These are phyloP conservation scores for Babesia gibsoni DNA, from an alignment of 169 alveolate species.

Conservation along the genomic window DNA sequence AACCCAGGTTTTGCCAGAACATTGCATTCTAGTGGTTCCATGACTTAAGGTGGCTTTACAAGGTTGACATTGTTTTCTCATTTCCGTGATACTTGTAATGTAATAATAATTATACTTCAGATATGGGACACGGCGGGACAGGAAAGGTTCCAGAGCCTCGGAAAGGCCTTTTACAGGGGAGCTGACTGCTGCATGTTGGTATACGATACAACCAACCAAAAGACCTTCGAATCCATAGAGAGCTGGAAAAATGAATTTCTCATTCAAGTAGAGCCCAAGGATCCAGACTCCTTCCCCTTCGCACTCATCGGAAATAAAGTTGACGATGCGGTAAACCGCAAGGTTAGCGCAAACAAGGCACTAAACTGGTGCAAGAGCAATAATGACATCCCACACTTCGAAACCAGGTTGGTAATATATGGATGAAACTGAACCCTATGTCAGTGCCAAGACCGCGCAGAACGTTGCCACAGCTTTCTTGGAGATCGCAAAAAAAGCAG, in stretches of 20 bases:
- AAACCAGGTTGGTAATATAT: slow-evolving; percentile 76
- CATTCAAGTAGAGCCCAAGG: slow-evolving; percentile 92
- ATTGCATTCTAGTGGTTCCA: not conserved
- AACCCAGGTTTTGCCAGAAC: not conserved
- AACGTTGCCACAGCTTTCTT: slow-evolving; percentile 94
- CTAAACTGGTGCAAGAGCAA: slow-evolving; percentile 90
- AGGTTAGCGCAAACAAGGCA: slow-evolving; percentile 88
- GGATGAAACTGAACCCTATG: not conserved
- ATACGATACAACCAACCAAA: slow-evolving; percentile 87
- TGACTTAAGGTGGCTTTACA: no score
- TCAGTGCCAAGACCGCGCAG: slow-evolving; percentile 92
- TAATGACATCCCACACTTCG: slow-evolving; percentile 90
- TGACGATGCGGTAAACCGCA: slow-evolving; percentile 90
- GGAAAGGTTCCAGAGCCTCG: slow-evolving; percentile 96
- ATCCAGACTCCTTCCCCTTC: slow-evolving; percentile 93
- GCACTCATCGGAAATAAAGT: slow-evolving; percentile 95
- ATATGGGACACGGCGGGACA: slow-evolving; percentile 98
- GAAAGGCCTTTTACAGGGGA: slow-evolving; percentile 98
- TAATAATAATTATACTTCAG: slow-evolving; percentile 43
- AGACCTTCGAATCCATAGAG: slow-evolving; percentile 91
- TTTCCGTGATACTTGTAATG: not conserved
- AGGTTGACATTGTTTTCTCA: not conserved
- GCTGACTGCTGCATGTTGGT: slow-evolving; percentile 99
- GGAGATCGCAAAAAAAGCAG: slow-evolving; percentile 86
- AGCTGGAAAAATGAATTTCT: slow-evolving; percentile 97